phyloP scores from a whole-genome alignment of 306 rosid genomes.

The Cajanus cajan region DNA sequence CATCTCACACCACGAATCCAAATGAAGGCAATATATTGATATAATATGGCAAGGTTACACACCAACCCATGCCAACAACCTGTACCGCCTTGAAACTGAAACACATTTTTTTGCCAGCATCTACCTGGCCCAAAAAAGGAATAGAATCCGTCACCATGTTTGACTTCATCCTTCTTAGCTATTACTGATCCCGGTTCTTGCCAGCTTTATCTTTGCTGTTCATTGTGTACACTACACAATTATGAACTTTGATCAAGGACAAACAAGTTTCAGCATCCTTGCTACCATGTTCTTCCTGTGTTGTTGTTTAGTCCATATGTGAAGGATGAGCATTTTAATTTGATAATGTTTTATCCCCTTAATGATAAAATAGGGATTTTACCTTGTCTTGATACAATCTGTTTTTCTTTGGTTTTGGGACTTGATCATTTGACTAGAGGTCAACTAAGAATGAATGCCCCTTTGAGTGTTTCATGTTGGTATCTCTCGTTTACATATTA shows the following conservation, averaged over 20 bases:
- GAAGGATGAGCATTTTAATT: not conserved
- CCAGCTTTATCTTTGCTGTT: not conserved
- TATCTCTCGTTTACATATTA: not conserved
- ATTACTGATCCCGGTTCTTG: not conserved
- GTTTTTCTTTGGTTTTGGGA: not conserved
- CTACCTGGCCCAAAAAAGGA: too few species aligned
- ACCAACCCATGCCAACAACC: not conserved
- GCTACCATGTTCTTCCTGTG: not conserved
- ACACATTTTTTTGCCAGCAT: not conserved
- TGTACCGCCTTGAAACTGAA: not conserved
- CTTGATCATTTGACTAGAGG: not conserved
- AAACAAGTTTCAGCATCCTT: not conserved
- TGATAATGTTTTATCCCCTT: not conserved
- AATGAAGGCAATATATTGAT: not conserved
- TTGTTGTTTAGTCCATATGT: not conserved
- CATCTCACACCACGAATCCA: not conserved
- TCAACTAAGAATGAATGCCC: not conserved
- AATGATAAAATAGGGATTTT: not conserved
- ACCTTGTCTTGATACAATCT: not conserved
- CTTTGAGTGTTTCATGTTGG: not conserved
- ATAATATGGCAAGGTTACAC: not conserved
- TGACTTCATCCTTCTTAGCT: not conserved
- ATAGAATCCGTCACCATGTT: not conserved
- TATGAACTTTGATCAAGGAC: not conserved
- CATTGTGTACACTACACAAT: not conserved